Conservation (phyloP, 2,329 filamentous ascomycete species). For the Aspergillus fumigatiaffinis region DNA sequence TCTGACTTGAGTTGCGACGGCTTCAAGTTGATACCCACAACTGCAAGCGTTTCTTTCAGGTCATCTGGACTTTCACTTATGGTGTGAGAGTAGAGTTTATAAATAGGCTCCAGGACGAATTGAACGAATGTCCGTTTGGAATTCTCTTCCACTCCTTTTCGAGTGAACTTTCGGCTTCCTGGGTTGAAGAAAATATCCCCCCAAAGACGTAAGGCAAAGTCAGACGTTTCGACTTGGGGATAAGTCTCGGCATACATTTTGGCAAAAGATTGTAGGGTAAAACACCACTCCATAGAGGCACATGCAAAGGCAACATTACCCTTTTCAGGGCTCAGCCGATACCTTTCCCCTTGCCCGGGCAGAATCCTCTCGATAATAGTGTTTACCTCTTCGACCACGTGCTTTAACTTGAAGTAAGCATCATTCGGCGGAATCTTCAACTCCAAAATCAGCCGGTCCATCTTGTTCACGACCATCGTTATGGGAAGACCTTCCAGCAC, state of each 20-base stretch:
- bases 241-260: conserved; percentile 94
- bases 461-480: conserved; percentile 91
- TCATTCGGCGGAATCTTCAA: conserved; percentile 90
- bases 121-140: conserved; percentile 86
- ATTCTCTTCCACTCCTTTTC: conserved; percentile 76
- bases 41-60: conserved; percentile 71
- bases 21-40: conserved; percentile 80
- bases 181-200: conserved; percentile 97
- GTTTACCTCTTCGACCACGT: conserved; percentile 98
- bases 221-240: conserved; percentile 71
- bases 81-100: conserved; percentile 94
- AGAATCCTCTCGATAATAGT: conserved; percentile 85
- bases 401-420: conserved; percentile 98
- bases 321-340: conserved; percentile 87
- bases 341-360: conserved; percentile 73
- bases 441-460: conserved; percentile 92
- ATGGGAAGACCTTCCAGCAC: conserved; percentile 85
- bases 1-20: conserved; percentile 89
- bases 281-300: conserved; percentile 92
- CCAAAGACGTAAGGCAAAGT: conserved; percentile 85
- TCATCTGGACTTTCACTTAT: conserved; percentile 87
- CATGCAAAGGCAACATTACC: conserved; percentile 98
- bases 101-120: conserved; percentile 93
- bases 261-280: conserved; percentile 88
- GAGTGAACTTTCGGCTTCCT: conserved; percentile 80